Base-by-base conservation (phyloP, 495 filamentous ascomycete genomes). In the Penicillium manginii region DNA sequence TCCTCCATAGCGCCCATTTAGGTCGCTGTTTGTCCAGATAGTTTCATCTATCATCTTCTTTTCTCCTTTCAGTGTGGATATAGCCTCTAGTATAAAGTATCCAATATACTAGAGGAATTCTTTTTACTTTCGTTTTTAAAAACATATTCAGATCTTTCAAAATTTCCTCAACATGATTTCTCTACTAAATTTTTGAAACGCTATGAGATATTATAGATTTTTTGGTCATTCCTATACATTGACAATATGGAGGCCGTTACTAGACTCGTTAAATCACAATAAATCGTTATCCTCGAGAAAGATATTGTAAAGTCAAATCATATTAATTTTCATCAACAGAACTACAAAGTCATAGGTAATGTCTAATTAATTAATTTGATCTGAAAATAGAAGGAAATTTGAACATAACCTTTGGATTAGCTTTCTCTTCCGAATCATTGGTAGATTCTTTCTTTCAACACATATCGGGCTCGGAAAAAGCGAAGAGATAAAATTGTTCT, bases 1-100 rank as follows among this genome's bases (percentile, higher is more conserved):
- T 42, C 39, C 39, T 42, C 14, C 39, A 42, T 42, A 18, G 39
- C 14, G 39, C 39, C 39, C 39, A 42, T 42, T 42, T 42, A 18
- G 39, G 39, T 42, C 8, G 39, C 39, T 18, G 10, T 42, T 9
- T 42, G 39, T 17, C 39, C 39, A 42, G 39, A 17, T 42, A 42
- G 39, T 42, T 42, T 42, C 39, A 42, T 42, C 39, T 42, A 42
- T 42, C 17, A 42, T 42, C 39, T 42, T 42, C 39, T 42, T 42
- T 14, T 42, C 39, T 42, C 39, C 39, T 42, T 42, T 42, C 6
- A 14, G 39, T 42, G 39, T 42, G 39, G 39, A 42, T 42, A 42
- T 42, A 42, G 39, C 39, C 39, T 18, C 39, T 42, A n/a, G 39
- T 42, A 35, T 42, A 42, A 14, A 2, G 39, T 4, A 3, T n/a